Percentiles rank a stretch among this genome's conserved stretches.
phyloP scores from a whole-genome alignment of 2,329 filamentous ascomycete species.

The Polytolypa hystricis region DNA sequence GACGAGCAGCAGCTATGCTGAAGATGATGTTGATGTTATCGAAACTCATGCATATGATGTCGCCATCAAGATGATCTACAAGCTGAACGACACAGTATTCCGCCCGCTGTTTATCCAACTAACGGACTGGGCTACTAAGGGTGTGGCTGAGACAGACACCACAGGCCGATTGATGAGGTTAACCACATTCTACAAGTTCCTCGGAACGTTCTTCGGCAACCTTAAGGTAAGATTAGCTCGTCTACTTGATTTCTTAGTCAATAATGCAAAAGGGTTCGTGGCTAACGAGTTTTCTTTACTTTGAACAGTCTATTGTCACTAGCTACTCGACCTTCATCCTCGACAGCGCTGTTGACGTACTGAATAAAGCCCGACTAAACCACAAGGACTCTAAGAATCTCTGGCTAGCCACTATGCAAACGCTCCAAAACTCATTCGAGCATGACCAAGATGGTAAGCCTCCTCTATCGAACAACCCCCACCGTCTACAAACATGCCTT shows the following conservation, averaged over 20 bases:
- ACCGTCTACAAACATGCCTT: neutral
- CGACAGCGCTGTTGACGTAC: constrained; percentile 58
- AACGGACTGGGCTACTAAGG: constrained; percentile 65
- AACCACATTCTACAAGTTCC: constrained; percentile 71
- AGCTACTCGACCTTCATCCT: constrained; percentile 79
- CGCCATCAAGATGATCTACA: constrained; percentile 83
- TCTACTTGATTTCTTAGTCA: neutral
- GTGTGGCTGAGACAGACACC: constrained; percentile 51
- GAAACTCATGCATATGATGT: constrained; percentile 59
- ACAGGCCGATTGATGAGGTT: constrained; percentile 51
- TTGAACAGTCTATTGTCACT: constrained; percentile 66
- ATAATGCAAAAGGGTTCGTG: too few relatives aligned
- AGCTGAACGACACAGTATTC: constrained; percentile 90
- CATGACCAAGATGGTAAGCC: constrained; percentile 67
- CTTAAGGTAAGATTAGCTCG: constrained; percentile 48
- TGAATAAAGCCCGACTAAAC: constrained; percentile 33
- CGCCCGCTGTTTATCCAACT: constrained; percentile 77
- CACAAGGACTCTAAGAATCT: constrained; percentile 47
- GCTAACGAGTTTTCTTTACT: constrained; percentile 7
- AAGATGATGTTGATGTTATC: constrained; percentile 42
- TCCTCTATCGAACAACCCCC: neutral
- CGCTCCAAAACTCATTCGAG: constrained; percentile 65
- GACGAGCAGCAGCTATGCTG: constrained; percentile 31
- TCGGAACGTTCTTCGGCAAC: constrained; percentile 66
- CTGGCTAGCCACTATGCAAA: constrained; percentile 58